phyloP scores from a whole-genome alignment of 257 asterid genomes.

The Nyctanthes arbortristis region DNA sequence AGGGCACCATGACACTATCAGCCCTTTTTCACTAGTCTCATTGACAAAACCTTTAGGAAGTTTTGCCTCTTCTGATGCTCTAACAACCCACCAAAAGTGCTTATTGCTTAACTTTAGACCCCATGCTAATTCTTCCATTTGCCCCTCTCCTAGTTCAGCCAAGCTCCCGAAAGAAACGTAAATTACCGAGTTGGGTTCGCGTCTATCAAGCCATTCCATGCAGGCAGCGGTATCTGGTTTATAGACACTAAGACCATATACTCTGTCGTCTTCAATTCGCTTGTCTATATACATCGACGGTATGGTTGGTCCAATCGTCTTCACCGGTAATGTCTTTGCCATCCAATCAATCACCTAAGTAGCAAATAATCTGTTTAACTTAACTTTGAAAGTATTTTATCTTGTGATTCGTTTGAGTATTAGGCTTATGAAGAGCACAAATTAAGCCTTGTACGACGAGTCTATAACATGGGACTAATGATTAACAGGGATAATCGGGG shows the following conservation, averaged over 20 bases:
- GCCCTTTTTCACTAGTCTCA: constrained; percentile 22
- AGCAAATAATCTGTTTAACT: neutral
- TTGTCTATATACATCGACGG: constrained; percentile 34
- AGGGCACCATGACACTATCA: constrained; percentile 34
- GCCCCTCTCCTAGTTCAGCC: constrained; percentile 5
- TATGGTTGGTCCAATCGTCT: constrained; percentile 32
- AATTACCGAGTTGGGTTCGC: constrained; percentile 12
- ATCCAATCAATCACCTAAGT: constrained; percentile 29
- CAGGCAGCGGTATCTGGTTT: constrained; percentile 13
- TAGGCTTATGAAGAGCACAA: too few relatives aligned
- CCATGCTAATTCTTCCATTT: constrained; percentile 33
- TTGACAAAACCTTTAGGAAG: constrained; percentile 20
- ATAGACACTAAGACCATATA: constrained; percentile 26
- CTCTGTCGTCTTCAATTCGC: constrained; percentile 21
- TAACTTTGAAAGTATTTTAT: neutral
- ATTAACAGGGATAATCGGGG: too few relatives aligned
- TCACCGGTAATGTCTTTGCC: constrained; percentile 5
- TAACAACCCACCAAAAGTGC: constrained; percentile 33
- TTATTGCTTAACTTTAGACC: constrained; percentile 11
- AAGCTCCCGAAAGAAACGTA: constrained; percentile 34
- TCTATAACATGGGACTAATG: too few relatives aligned
- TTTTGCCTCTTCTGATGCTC: constrained; percentile 27
- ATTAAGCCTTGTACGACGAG: too few relatives aligned
- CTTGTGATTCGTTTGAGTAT: too few relatives aligned
- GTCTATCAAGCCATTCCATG: constrained; percentile 28